Base-by-base conservation (phyloP, 2,329 filamentous ascomycete species). In the Colletotrichum plurivorum region DNA sequence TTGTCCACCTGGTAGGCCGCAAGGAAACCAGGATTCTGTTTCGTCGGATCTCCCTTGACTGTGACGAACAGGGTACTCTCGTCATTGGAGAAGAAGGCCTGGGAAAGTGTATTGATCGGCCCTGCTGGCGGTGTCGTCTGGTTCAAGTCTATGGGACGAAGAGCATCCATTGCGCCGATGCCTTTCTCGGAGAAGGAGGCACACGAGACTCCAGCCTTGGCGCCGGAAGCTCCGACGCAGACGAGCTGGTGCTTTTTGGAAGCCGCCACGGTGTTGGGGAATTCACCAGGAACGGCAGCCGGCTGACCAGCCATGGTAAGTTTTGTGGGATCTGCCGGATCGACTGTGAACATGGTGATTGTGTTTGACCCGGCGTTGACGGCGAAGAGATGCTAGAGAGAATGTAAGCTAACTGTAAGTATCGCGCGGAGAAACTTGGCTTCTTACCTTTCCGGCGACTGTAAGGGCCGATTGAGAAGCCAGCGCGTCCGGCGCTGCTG, bases 91-190 rank as follows among this genome's bases (percentile, higher is more conserved):
- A 90, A 91, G 75, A 90, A 87, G 0, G 84, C 81, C 8, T 91
- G 88, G 0, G 89, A 90, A 3, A 91, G 82, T 0, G 87, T 90
- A 76, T 90, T 89, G 2, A 80, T 77, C 0, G 89, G 88, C 0
- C 89, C 89, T 0, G 80, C 76, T 0, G 90, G 88, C 0, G 90
- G 89, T 0, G 86, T 90, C 0, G 83, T 84, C 74, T 91, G 89
- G 1, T 78, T 76, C 1, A 91, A 73, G 13, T 84, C 80, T 67
- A 90, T 84, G 0, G 79, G 63, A 0, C 84, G 81, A 0, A 86
- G 80, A 1, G 63, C 76, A 63, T 88, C 86, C 75, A 87, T 82
- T 5, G 77, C 71, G 0, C 71, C 74, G 1, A 88, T 73, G 0
- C 85, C 85, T 0, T 70, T 36, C 1, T 67, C 13, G 0, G 77